Percentiles rank a stretch among this genome's conserved stretches.
These are phyloP conservation scores for Cordyceps cicadae DNA, from an alignment of 2,329 filamentous ascomycete genomes.

Conservation along the genomic window DNA sequence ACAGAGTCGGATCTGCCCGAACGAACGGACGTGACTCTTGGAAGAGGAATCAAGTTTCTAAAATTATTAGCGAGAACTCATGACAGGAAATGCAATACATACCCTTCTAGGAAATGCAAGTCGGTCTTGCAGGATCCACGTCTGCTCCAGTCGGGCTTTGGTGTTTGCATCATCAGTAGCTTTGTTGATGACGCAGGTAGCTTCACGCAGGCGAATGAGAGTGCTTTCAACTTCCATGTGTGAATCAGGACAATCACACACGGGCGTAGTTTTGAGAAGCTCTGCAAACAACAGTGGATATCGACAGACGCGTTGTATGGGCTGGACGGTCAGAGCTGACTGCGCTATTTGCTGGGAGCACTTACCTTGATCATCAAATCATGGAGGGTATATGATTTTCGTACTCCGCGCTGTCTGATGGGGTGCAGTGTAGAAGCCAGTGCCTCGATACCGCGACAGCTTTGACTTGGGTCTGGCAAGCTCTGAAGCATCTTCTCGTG, in stretches of 20 bases:
- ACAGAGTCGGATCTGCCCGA: conserved; percentile 75
- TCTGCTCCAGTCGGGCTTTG: conserved; percentile 66
- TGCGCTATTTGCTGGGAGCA: neutral
- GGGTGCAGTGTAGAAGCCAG: conserved; percentile 68
- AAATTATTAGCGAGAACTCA: neutral
- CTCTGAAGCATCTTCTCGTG: conserved; percentile 81
- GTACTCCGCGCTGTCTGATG: conserved; percentile 52
- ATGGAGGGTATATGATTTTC: conserved; percentile 70
- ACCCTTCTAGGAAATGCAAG: conserved; percentile 68
- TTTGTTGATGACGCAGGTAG: conserved; percentile 71
- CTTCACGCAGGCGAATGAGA: conserved; percentile 62
- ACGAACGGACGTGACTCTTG: conserved; percentile 62
- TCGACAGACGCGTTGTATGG: conserved; percentile 84
- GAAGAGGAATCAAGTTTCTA: conserved; percentile 44
- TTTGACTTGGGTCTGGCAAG: conserved; percentile 58
- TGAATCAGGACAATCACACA: conserved; percentile 74
- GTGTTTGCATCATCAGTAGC: conserved; percentile 70
- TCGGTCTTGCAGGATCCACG: conserved; percentile 76
- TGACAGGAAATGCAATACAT: conserved; percentile 20
- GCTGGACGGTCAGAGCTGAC: conserved; percentile 39
- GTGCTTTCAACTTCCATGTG: conserved; percentile 72
- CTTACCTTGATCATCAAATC: conserved; percentile 84
- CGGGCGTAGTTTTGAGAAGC: conserved; percentile 72
- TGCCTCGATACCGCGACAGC: conserved; percentile 76
- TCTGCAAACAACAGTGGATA: conserved; percentile 84